Evolutionary conservation across 306 rosid species (phyloP), one percentile per base, ranked within the genome.

Genomic region (Casuarina glauca): DNA sequence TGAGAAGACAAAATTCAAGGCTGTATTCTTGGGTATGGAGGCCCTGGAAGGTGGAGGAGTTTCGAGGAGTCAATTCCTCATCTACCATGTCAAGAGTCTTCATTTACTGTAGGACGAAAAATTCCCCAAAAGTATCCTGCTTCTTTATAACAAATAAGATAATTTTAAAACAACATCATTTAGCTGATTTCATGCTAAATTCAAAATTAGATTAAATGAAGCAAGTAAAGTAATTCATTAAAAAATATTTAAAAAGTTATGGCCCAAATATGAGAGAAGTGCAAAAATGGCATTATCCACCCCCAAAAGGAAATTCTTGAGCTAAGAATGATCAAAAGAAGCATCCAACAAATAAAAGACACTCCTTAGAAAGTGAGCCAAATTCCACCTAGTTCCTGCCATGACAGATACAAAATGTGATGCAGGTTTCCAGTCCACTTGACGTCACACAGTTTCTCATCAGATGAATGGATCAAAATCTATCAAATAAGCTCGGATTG

Each of bases 91-190:
- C 74, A 9, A n/a, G 35, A 41, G 75, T 58, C 69, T 77, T 17
- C 39, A 20, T 61, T 51, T 71, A 78, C 61, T 0, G 3, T 64
- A 41, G 0, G 46, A n/a, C 87, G 87, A 79, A 91, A 89, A 63
- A 90, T 13, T 76, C 96, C 98, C 2, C 13, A 90, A 3, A 94
- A 78, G 80, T 84, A 41, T 20, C 42, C 49, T 4, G 20, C 46
- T 16, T 3, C 7, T 66, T 66, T 49, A 66, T 8, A 66, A 38
- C 16, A 12, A 62, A 36, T 32, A 48, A 62, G 4, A 7, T 48
- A 13, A 62, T 36, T 62, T 6, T 36, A 32, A 62, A 62, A 12
- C 4, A 16, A n/a, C 13, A n/a, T 43, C 42, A 62, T 6, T 62
- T 12, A 62, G 35, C 39, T 5, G 67, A 32, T 6, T 2, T 61